A percentile compares a stretch with the other conserved stretches of the same genome.
Evolutionary conservation across 164 flowering plant genomes (phyloP).

Genomic region (Nelumbo lutea): DNA sequence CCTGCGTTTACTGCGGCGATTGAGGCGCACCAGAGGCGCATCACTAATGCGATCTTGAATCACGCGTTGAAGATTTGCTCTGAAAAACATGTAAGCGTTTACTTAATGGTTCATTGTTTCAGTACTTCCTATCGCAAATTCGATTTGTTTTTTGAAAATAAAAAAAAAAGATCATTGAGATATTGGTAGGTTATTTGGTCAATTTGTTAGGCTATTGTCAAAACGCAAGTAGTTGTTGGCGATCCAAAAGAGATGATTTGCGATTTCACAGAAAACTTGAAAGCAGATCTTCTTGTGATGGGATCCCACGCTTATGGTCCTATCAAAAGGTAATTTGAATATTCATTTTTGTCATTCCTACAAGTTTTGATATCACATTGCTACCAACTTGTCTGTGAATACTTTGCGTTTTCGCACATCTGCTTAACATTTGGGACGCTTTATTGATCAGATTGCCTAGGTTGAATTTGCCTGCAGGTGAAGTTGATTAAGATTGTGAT

Average conservation of each 20-base stretch:
- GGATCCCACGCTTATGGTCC: slow-evolving; percentile 73
- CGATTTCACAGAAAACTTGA: slow-evolving; percentile 49
- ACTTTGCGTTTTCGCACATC: too few species aligned
- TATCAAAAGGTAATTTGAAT: slow-evolving; percentile 54
- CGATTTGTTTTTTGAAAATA: not conserved
- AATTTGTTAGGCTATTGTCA: slow-evolving; percentile 43
- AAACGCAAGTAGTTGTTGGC: slow-evolving; percentile 57
- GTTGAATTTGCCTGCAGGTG: too few species aligned
- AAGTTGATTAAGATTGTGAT: too few species aligned
- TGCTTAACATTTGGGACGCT: too few species aligned
- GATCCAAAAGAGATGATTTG: slow-evolving; percentile 83
- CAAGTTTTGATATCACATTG: too few species aligned
- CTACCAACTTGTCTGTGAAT: too few species aligned
- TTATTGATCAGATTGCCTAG: too few species aligned
- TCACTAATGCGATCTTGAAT: slow-evolving; percentile 54
- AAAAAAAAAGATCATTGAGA: not conserved
- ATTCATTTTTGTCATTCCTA: too few species aligned
- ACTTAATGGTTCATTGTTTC: not conserved
- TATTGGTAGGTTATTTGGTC: not conserved
- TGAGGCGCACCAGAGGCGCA: slow-evolving; percentile 69
- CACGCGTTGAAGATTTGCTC: slow-evolving; percentile 61
- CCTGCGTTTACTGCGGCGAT: slow-evolving; percentile 86
- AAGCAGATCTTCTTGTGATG: slow-evolving; percentile 85
- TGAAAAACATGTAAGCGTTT: slow-evolving; percentile 34
- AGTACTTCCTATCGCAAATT: not conserved